phyloP scores from a whole-genome alignment of 1,139 yeast species.

The Nakaseomyces delphensis region DNA sequence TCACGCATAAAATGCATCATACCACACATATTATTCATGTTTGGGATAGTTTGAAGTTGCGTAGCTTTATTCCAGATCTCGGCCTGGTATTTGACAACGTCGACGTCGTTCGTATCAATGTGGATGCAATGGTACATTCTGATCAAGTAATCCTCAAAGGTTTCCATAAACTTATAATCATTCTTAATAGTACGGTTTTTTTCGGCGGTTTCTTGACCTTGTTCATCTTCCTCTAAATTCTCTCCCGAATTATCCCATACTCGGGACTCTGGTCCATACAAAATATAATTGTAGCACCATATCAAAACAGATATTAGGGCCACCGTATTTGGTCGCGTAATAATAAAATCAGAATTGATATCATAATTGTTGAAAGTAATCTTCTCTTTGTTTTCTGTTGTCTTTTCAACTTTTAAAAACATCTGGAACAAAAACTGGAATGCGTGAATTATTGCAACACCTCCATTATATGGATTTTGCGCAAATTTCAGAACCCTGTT shows the following conservation, averaged over 20 bases:
- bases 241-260: slow-evolving; percentile 30
- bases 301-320: slow-evolving; percentile 45
- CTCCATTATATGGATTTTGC: slow-evolving; percentile 32
- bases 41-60: slow-evolving; percentile 28
- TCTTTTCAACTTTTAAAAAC: slow-evolving; percentile 42
- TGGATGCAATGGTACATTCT: slow-evolving; percentile 17
- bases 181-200: slow-evolving; percentile 29
- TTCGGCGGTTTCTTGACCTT: slow-evolving; percentile 13
- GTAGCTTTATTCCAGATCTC: slow-evolving; percentile 30
- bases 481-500: slow-evolving; percentile 35
- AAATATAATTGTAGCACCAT: slow-evolving; percentile 49
- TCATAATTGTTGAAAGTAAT: slow-evolving; percentile 30
- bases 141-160: slow-evolving; percentile 18
- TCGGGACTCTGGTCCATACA: slow-evolving; percentile 49
- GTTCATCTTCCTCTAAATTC: slow-evolving; percentile 15
- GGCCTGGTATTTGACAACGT: slow-evolving; percentile 33
- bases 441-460: slow-evolving; percentile 52
- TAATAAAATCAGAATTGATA: slow-evolving; percentile 45
- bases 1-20: slow-evolving; percentile 43
- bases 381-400: slow-evolving; percentile 15
- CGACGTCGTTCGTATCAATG: slow-evolving; percentile 14
- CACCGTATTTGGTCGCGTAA: slow-evolving; percentile 49
- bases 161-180: slow-evolving; percentile 22
- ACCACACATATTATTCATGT: slow-evolving; percentile 45
- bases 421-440: slow-evolving; percentile 55